These are phyloP conservation scores for Candida glaebosa DNA, from an alignment of 805 yeast genomes.

Conservation along the genomic window DNA sequence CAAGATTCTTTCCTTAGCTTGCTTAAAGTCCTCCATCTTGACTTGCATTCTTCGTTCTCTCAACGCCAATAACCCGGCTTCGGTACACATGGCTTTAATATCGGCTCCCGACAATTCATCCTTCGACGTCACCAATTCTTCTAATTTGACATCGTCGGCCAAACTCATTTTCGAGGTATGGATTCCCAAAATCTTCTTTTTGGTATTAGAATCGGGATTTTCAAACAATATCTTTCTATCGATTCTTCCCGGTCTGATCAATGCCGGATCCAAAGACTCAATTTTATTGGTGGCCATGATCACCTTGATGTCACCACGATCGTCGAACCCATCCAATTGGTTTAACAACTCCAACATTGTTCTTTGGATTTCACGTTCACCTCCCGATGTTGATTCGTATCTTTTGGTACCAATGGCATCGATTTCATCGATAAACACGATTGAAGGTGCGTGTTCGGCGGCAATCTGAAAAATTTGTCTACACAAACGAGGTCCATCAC, in stretches of 20 bases:
- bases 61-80: constrained; percentile 92
- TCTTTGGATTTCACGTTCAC: constrained; percentile 96
- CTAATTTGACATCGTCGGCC: constrained; percentile 82
- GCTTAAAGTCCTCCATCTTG: constrained; percentile 86
- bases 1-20: constrained; percentile 91
- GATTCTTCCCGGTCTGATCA: constrained; percentile 95
- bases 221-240: constrained; percentile 95
- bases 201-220: constrained; percentile 89
- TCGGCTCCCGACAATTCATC: constrained; percentile 97
- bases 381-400: constrained; percentile 95
- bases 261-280: constrained; percentile 91
- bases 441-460: constrained; percentile 96
- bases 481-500: constrained; percentile 95
- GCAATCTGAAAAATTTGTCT: constrained; percentile 96
- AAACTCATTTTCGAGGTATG: constrained; percentile 93
- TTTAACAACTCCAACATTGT: constrained; percentile 95
- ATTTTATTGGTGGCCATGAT: constrained; percentile 98
- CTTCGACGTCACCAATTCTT: constrained; percentile 82
- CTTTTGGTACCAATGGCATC: constrained; percentile 99
- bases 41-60: constrained; percentile 98
- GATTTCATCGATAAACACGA: constrained; percentile 96
- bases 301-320: constrained; percentile 94
- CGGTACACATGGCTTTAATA: constrained; percentile 95
- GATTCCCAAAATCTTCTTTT: constrained; percentile 86
- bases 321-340: constrained; percentile 96